Evolutionary conservation across 2,329 filamentous ascomycete species (phyloP), one percentile per base, ranked within the genome.

Genomic region (Zasmidium cellare): DNA sequence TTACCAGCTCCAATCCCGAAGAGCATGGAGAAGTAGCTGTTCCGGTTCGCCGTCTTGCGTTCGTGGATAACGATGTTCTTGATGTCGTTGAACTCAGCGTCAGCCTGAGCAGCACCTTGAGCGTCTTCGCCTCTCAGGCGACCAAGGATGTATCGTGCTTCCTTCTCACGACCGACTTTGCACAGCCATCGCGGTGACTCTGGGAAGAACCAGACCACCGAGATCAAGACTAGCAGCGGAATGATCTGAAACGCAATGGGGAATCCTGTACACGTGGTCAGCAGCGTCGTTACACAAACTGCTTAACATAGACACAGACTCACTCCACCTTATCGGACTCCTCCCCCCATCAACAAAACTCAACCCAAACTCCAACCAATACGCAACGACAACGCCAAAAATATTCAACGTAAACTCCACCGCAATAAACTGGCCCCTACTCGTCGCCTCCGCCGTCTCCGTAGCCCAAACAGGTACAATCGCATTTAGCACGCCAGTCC

Each of bases 401-500:
- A 90, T 89, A 67, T 90, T 91, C 9, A 90, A 72, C 0, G 87
- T 90, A 61, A 91, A 90, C 66, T 90, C 87, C 46, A 67, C 58
- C 24, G 59, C 58, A 46, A 67, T 62, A 46, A 71, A 71, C 22
- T 63, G 81, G 5, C 88, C 88, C 44, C 88, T 82, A 1, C 83
- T 86, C 0, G 82, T 88, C 66, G 89, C 85, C 41, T 87, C 83
- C 0, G 86, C 84, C 0, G 84, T 87, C 71, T 90, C 88, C 0
- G 87, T 87, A 0, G 86, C 86, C 86, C 86, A 90, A 2, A 89
- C 86, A 0, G 87, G 87, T 0, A 87, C 83, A 61, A 90, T 89
- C 7, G 86, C 83, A 66, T 89, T 90, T 35, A 90, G 71, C 51
- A 89, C 84, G 22, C 88, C 88, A 1, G 86, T 90, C 2, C 87